Base-by-base conservation (phyloP, 768 basidiomycete genomes). In the Chalciporus chontae region DNA sequence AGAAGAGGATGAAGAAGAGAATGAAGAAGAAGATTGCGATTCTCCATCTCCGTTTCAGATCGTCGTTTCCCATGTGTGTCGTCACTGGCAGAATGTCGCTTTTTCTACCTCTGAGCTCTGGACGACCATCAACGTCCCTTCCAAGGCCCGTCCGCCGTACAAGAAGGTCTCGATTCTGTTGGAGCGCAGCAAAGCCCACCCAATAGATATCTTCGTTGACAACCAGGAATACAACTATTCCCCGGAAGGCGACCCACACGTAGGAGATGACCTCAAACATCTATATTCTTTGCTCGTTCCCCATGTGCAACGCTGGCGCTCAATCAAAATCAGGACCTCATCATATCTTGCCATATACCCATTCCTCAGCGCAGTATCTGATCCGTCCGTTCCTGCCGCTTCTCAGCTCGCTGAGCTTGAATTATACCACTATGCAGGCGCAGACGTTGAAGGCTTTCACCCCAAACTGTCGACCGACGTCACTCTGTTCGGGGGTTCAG, bases 31-130 rank as follows among this genome's bases (percentile, higher is more conserved):
- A n/a, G 51, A 43, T 31, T 13, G n/a, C 3, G 4, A 7, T 40
- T 17, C 40, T 19, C 14, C 41, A n/a, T 39, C 32, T 29, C 51
- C 70, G 2, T 83, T 82, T 60, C 74, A 77, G 54, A 67, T 82
- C 24, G 68, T 81, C 55, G 80, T 76, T 13, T 83, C 83, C 15
- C 83, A 83, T 56, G 77, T 84, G 9, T 85, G 83, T 62, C 67
- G 58, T 21, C 78, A 75, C 49, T 85, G 84, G 84, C 79, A 83
- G 42, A 67, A 66, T 31, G 55, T 75, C 2, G 77, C 81, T 3
- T 47, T 85, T 24, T 74, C 74, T 26, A 77, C 77, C 0, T 78
- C 81, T 0, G 67, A 69, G 8, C 71, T 86, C 15, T 87, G 84
- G 84, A 77, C 77, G 10, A 64, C 51, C 26, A 68, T 86, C 38